These are phyloP conservation scores for Crithidia acanthocephali DNA, from an alignment of 208 protist species.

Conservation along the genomic window DNA sequence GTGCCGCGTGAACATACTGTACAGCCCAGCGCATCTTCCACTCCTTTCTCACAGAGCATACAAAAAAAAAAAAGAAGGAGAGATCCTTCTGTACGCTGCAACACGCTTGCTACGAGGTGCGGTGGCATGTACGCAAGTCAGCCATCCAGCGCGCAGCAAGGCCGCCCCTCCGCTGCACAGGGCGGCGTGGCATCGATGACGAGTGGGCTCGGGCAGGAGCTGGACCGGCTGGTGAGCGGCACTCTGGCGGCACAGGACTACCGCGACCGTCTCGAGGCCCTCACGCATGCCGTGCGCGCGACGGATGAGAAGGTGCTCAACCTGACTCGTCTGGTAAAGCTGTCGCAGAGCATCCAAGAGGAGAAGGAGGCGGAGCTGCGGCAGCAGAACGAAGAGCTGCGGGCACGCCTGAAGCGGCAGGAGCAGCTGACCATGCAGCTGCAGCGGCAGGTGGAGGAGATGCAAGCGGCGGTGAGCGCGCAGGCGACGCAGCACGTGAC, in stretches of 20 bases:
- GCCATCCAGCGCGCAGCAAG: not conserved
- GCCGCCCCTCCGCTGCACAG: not conserved
- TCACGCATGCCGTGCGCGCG: constrained; percentile 47
- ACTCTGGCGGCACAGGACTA: constrained; percentile 72
- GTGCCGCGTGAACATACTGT: too few relatives aligned
- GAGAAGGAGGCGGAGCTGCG: constrained; percentile 73
- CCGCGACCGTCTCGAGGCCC: constrained; percentile 53
- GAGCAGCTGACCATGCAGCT: constrained; percentile 63
- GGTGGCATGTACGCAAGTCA: constrained; percentile 4
- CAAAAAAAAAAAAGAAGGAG: too few relatives aligned
- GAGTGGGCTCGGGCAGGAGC: constrained; percentile 26
- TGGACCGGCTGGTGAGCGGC: constrained; percentile 69
- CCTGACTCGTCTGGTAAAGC: constrained; percentile 80
- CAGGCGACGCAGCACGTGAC: constrained; percentile 22
- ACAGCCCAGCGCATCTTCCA: too few relatives aligned
- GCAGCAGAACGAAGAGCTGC: constrained; percentile 69
- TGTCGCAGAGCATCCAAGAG: constrained; percentile 72
- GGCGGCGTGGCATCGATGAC: constrained; percentile 11
- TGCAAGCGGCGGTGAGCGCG: constrained; percentile 24
- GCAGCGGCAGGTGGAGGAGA: constrained; percentile 42
- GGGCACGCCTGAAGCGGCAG: constrained; percentile 63
- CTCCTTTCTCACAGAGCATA: too few relatives aligned
- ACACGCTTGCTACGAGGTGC: not conserved
- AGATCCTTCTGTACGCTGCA: too few relatives aligned
- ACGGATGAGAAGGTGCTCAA: constrained; percentile 86